Evolutionary conservation across 371 early-diverging fungal genomes (phyloP).

Genomic region (Circinella minor): DNA sequence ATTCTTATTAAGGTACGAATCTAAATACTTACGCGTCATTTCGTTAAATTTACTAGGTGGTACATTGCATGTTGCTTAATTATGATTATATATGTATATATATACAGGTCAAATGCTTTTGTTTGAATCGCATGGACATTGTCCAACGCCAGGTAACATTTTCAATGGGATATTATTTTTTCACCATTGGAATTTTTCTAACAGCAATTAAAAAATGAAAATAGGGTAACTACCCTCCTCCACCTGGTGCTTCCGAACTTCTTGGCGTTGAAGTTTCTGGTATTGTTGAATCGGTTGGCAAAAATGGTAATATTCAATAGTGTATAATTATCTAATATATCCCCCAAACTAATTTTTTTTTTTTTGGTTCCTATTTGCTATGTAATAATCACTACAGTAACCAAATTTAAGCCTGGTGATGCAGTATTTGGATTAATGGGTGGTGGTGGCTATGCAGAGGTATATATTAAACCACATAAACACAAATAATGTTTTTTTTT

Average conservation of each 20-base stretch:
- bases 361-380: too few species aligned
- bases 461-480: conserved; percentile 21
- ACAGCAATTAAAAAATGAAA: too few species aligned
- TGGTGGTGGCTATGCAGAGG: conserved; percentile 78
- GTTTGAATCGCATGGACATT: conserved; percentile 81
- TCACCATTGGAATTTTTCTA: too few species aligned
- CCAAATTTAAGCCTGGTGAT: conserved; percentile 62
- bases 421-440: conserved; percentile 72
- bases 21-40: not conserved
- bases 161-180: too few species aligned
- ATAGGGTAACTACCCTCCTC: conserved; percentile 71
- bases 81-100: not conserved
- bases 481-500: too few species aligned
- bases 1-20: conserved; percentile 67
- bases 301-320: conserved; percentile 34
- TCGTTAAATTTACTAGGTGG: too few species aligned
- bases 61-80: not conserved
- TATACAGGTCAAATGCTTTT: conserved; percentile 59
- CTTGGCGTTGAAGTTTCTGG: conserved; percentile 84
- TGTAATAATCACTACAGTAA: conserved; percentile 28
- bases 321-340: too few species aligned
- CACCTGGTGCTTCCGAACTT: conserved; percentile 64
- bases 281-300: conserved; percentile 58
- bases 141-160: conserved; percentile 53
- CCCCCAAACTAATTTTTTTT: not conserved